These are phyloP conservation scores for Penicillium paxilli DNA, from an alignment of 495 filamentous ascomycete species.

Conservation along the genomic window DNA sequence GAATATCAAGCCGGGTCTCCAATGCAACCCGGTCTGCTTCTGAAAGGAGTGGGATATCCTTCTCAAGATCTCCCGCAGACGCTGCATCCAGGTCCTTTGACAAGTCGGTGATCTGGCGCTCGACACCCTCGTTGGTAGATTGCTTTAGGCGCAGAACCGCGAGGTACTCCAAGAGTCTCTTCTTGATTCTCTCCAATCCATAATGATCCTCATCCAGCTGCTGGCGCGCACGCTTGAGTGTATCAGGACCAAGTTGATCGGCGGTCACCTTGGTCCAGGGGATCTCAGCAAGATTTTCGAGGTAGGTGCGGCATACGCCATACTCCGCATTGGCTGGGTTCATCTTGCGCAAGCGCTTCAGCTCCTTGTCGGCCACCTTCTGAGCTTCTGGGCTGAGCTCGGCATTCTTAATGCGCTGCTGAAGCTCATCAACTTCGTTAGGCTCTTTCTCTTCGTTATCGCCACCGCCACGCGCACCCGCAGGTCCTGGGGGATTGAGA, in stretches of 20 bases:
- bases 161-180: conserved; percentile 90
- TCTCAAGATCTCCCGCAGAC: conserved; percentile 44
- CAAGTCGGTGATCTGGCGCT: conserved; percentile 69
- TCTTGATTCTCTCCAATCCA: conserved; percentile 96
- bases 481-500: conserved; percentile 49
- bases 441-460: conserved; percentile 68
- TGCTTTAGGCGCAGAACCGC: conserved; percentile 95
- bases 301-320: conserved; percentile 87
- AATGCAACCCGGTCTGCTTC: conserved; percentile 47
- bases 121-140: conserved; percentile 74
- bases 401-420: conserved; percentile 81
- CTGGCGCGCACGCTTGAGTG: conserved; percentile 74
- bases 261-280: conserved; percentile 88
- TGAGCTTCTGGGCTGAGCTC: conserved; percentile 72
- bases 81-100: conserved; percentile 56
- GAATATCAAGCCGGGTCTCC: conserved; percentile 62
- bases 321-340: conserved; percentile 94
- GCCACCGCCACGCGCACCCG: conserved; percentile 45
- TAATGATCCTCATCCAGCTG: conserved; percentile 97
- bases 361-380: conserved; percentile 85
- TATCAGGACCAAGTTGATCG: conserved; percentile 82
- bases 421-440: conserved; percentile 88
- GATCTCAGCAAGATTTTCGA: conserved; percentile 92
- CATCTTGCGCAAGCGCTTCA: conserved; percentile 91
- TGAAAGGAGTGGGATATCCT: conserved; percentile 31